These are phyloP conservation scores for Exophiala mesophila DNA, from an alignment of 2,329 filamentous ascomycete genomes.

Conservation along the genomic window DNA sequence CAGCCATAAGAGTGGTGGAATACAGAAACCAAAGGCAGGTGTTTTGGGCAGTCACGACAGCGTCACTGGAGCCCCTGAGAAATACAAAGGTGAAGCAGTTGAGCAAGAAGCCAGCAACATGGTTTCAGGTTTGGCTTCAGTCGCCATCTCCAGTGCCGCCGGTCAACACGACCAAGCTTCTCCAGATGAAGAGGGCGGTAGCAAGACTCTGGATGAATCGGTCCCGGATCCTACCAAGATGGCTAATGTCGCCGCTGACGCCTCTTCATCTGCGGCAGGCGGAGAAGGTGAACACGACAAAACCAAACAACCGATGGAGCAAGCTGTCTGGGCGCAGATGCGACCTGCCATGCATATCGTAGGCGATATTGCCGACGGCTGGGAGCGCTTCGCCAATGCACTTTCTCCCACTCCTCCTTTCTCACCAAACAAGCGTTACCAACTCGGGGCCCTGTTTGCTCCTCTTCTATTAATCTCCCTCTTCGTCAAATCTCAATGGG, in stretches of 20 bases:
- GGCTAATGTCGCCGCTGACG: slow-evolving; percentile 50
- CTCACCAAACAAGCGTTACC: slow-evolving; percentile 50
- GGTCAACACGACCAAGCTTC: slow-evolving; percentile 70
- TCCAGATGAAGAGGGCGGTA: slow-evolving; percentile 38
- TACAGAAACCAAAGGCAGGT: slow-evolving; percentile 72
- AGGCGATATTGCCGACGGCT: slow-evolving; percentile 56
- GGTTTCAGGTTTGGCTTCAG: slow-evolving; percentile 65
- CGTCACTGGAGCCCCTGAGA: slow-evolving; percentile 75
- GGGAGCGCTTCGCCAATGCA: slow-evolving; percentile 58
- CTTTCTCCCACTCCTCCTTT: slow-evolving; percentile 63
- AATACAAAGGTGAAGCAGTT: slow-evolving; percentile 75
- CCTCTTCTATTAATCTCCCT: slow-evolving; percentile 51
- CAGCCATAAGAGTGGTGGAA: slow-evolving; percentile 62
- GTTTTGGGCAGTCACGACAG: slow-evolving; percentile 71
- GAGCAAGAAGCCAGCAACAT: slow-evolving; percentile 80
- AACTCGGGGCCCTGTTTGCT: slow-evolving; percentile 50
- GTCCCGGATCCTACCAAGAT: slow-evolving; percentile 59
- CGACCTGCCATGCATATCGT: slow-evolving; percentile 65
- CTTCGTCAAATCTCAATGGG: slow-evolving; percentile 54
- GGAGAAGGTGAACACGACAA: slow-evolving; percentile 58
- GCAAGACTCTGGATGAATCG: slow-evolving; percentile 45
- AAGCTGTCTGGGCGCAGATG: slow-evolving; percentile 71
- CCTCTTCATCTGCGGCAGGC: slow-evolving; percentile 51
- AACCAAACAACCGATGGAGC: slow-evolving; percentile 72
- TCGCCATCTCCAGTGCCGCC: slow-evolving; percentile 68